Conservation (phyloP, 495 filamentous ascomycete genomes). For the Penicillium lividum region DNA sequence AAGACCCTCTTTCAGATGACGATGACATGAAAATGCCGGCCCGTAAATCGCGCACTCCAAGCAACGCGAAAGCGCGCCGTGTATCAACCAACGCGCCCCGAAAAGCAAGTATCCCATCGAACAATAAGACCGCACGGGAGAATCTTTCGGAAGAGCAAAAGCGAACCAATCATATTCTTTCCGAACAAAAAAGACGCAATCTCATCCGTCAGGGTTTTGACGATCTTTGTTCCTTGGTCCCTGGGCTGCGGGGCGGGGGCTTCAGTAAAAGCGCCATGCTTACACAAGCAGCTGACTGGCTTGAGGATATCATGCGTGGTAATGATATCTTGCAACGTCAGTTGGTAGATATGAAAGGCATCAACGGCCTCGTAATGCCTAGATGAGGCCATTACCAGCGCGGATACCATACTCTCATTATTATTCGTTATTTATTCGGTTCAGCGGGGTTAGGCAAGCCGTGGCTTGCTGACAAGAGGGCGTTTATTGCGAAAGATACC, state of each 20-base stretch:
- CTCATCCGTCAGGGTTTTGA: constrained; percentile 78
- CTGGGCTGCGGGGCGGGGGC: constrained; percentile 64
- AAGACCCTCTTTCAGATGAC: constrained; percentile 41
- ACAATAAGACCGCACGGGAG: constrained; percentile 59
- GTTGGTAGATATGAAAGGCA: constrained; percentile 45
- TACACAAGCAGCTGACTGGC: constrained; percentile 67
- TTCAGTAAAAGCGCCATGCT: constrained; percentile 81
- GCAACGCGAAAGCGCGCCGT: constrained; percentile 30
- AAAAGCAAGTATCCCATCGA: constrained; percentile 33
- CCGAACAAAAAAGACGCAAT: constrained; percentile 82
- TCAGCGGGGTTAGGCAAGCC: constrained; percentile 16
- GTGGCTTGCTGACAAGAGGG: constrained; percentile 12
- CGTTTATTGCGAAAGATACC: constrained; percentile 27
- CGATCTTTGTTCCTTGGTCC: constrained; percentile 69
- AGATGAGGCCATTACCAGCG: constrained; percentile 31
- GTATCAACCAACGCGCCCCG: constrained; percentile 34
- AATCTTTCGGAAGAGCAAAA: constrained; percentile 85
- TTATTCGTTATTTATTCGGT: constrained; percentile 19
- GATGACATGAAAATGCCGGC: constrained; percentile 43
- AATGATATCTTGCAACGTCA: constrained; percentile 57
- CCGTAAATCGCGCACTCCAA: constrained; percentile 50
- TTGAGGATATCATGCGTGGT: constrained; percentile 68
- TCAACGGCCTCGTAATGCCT: constrained; percentile 47
- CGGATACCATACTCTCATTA: constrained; percentile 23
- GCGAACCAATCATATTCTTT: constrained; percentile 82